A percentile compares a stretch with the other conserved stretches of the same genome.
Evolutionary conservation across 164 flowering plant genomes (phyloP).

Genomic region (Nymphaea thermarum): DNA sequence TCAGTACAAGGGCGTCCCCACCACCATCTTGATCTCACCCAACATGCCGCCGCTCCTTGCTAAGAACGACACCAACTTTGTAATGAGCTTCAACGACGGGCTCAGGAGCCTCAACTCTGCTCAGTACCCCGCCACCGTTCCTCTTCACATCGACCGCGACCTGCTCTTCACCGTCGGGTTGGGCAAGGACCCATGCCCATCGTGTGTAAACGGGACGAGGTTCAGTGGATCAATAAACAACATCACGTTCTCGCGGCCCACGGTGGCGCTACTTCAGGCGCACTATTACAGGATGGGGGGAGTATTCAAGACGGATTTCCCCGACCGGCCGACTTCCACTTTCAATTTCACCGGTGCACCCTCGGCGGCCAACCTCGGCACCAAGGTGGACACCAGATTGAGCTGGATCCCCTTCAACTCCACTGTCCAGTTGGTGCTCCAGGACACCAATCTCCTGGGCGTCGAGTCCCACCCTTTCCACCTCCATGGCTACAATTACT

Average conservation of each 20-base stretch:
- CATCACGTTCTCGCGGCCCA: constrained; percentile 36
- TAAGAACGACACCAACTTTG: constrained; percentile 26
- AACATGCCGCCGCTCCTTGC: constrained; percentile 25
- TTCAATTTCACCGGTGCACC: constrained; percentile 50
- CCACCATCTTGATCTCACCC: constrained; percentile 27
- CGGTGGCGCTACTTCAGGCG: constrained; percentile 33
- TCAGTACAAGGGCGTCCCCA: constrained; percentile 36
- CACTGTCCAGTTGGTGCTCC: constrained; percentile 37
- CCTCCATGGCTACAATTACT: constrained; percentile 48
- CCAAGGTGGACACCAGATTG: constrained; percentile 26
- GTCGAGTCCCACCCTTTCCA: constrained; percentile 54
- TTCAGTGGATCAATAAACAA: constrained; percentile 41
- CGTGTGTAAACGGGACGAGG: constrained; percentile 30
- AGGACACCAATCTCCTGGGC: constrained; percentile 36
- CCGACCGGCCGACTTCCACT: constrained; percentile 30
- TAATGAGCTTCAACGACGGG: constrained; percentile 17
- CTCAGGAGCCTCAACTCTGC: constrained; percentile 32
- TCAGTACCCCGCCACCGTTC: constrained; percentile 33
- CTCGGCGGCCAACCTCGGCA: constrained; percentile 32
- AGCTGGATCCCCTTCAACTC: constrained; percentile 34
- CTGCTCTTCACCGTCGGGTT: constrained; percentile 37
- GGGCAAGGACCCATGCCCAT: constrained; percentile 27
- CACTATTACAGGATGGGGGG: constrained; percentile 29
- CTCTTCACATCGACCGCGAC: constrained; percentile 26
- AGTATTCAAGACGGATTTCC: constrained; percentile 36